These are phyloP conservation scores for Macrophomina pseudophaseolina DNA, from an alignment of 2,329 filamentous ascomycete genomes.

Conservation along the genomic window DNA sequence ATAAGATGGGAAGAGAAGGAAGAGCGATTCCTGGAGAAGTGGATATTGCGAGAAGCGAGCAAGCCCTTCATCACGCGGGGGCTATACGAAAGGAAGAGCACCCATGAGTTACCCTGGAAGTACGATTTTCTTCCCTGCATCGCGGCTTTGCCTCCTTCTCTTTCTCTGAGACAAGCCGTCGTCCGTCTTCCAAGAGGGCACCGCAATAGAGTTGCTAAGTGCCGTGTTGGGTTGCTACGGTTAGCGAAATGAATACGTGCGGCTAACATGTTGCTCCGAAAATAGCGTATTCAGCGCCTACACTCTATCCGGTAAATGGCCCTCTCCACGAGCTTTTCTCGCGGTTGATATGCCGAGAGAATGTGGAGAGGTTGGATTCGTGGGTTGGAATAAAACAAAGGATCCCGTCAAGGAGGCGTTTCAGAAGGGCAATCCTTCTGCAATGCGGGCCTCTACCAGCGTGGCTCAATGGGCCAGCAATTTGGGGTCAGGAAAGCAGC, in stretches of 20 bases:
- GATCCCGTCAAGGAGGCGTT: constrained; percentile 29
- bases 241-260: not conserved
- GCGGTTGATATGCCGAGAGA: constrained; percentile 36
- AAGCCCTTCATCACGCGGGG: constrained; percentile 59
- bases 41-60: constrained; percentile 56
- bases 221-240: not conserved
- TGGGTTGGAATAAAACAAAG: constrained; percentile 39
- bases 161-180: no score
- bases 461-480: constrained; percentile 49
- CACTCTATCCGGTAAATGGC: constrained; percentile 48
- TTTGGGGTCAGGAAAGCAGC: constrained; percentile 46
- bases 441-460: constrained; percentile 47
- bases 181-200: no score
- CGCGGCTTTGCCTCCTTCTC: not conserved
- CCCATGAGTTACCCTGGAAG: constrained; percentile 31
- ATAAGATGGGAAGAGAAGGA: constrained; percentile 38
- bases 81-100: constrained; percentile 56
- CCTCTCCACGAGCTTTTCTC: constrained; percentile 48
- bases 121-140: not conserved
- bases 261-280: not conserved
- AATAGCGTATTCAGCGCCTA: constrained; percentile 53
- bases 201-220: not conserved
- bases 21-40: constrained; percentile 50
- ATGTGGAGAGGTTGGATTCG: constrained; percentile 37
- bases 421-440: constrained; percentile 34